These are phyloP conservation scores for Auricularia sp. DNA, from an alignment of 768 basidiomycete genomes.

Conservation along the genomic window DNA sequence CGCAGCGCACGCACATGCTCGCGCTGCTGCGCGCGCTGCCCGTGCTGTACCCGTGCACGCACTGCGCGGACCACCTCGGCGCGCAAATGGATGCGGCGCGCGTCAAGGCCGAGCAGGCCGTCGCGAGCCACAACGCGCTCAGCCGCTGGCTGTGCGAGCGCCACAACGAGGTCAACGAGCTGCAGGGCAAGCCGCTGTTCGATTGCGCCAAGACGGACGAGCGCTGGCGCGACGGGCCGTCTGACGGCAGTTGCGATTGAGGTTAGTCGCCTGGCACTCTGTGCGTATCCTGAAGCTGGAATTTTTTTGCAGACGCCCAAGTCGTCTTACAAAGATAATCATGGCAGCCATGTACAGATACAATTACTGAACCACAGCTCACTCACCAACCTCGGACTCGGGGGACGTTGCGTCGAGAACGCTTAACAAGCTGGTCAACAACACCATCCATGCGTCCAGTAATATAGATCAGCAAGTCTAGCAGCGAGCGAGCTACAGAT, in stretches of 20 bases:
- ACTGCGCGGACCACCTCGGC: slow-evolving; percentile 78
- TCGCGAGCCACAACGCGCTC: slow-evolving; percentile 28
- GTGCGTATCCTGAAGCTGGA: too few relatives aligned
- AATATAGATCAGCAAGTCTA: neutral
- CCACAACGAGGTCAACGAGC: slow-evolving; percentile 87
- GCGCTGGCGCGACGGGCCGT: slow-evolving; percentile 87
- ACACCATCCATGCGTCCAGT: neutral
- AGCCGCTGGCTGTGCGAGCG: slow-evolving; percentile 83
- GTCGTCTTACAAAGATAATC: too few relatives aligned
- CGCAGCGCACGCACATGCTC: slow-evolving; percentile 78
- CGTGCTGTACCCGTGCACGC: slow-evolving; percentile 75
- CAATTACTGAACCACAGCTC: too few relatives aligned
- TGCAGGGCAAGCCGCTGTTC: slow-evolving; percentile 75
- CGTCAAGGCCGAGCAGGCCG: neutral
- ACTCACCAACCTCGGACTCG: too few relatives aligned
- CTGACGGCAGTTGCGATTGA: slow-evolving; percentile 81
- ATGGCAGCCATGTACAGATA: too few relatives aligned
- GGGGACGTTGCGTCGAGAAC: too few relatives aligned
- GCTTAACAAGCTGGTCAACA: neutral
- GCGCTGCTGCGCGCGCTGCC: slow-evolving; percentile 70
- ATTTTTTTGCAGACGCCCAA: too few relatives aligned
- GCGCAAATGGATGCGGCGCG: slow-evolving; percentile 36
- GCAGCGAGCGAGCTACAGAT: neutral
- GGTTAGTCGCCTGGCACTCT: neutral
- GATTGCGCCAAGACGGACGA: slow-evolving; percentile 76